phyloP scores from a whole-genome alignment of 805 yeast species.

The Cyberlindnera nakhonratchasimensis region DNA sequence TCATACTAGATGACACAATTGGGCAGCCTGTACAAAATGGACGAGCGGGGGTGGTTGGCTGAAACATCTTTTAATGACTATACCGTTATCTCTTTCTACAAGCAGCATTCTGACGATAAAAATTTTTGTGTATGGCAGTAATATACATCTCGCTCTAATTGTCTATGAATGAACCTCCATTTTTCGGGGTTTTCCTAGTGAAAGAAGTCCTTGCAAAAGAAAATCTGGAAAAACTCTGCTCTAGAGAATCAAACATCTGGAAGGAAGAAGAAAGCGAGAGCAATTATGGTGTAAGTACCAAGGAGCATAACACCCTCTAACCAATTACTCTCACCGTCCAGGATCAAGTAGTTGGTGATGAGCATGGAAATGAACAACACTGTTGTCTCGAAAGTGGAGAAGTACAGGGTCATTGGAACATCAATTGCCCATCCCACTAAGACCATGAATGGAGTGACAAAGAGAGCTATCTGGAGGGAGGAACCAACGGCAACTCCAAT shows the following conservation, averaged over 20 bases:
- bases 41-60: too few species aligned
- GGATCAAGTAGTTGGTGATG: slow-evolving; percentile 78
- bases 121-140: too few species aligned
- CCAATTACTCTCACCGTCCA: slow-evolving; percentile 97
- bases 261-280: slow-evolving; percentile 84
- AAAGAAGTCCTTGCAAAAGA: too few species aligned
- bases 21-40: too few species aligned
- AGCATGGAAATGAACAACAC: slow-evolving; percentile 87
- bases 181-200: too few species aligned
- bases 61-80: too few species aligned
- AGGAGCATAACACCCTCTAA: slow-evolving; percentile 92
- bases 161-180: too few species aligned
- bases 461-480: slow-evolving; percentile 90
- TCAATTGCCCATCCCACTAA: slow-evolving; percentile 89
- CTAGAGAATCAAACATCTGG: slow-evolving; percentile 53
- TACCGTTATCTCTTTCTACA: too few species aligned
- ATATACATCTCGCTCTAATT: too few species aligned
- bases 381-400: slow-evolving; percentile 91
- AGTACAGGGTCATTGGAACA: slow-evolving; percentile 89
- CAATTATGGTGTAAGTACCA: slow-evolving; percentile 81
- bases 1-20: too few species aligned
- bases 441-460: slow-evolving; percentile 94
- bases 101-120: too few species aligned
- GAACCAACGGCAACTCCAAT: slow-evolving; percentile 96
- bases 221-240: too few species aligned